Percentiles rank a stretch among this genome's conserved stretches.
Evolutionary conservation across 345 rosid genomes (phyloP).

Genomic region (Gossypioides kirkii): DNA sequence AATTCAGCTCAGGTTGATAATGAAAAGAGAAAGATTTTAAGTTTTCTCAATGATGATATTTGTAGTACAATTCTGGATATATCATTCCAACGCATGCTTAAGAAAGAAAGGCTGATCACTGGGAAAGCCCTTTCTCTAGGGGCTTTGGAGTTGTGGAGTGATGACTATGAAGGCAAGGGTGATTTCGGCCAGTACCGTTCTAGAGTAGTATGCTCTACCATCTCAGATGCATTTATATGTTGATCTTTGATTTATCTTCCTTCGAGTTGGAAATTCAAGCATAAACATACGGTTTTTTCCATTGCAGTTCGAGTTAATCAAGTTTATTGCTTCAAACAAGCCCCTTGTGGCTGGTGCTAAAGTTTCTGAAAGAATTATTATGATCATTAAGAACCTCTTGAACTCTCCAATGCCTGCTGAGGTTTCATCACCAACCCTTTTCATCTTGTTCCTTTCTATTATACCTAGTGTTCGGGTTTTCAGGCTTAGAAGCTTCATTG

Average conservation of each 20-base stretch:
- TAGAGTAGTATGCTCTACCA: slow-evolving; percentile 34
- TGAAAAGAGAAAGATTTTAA: slow-evolving; percentile 58
- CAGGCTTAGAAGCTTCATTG: neutral
- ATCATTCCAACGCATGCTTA: slow-evolving; percentile 75
- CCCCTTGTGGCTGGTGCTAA: slow-evolving; percentile 62
- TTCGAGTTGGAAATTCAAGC: slow-evolving; percentile 2
- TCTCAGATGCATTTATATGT: neutral
- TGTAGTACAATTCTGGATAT: slow-evolving; percentile 56
- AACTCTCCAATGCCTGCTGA: slow-evolving; percentile 56
- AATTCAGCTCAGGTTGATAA: slow-evolving; percentile 47
- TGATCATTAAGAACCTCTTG: slow-evolving; percentile 48
- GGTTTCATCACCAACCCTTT: slow-evolving; percentile 37
- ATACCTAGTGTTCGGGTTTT: slow-evolving; percentile 9
- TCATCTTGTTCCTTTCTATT: neutral
- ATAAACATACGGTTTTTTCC: neutral
- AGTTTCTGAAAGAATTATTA: slow-evolving; percentile 58
- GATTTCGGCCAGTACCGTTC: slow-evolving; percentile 83
- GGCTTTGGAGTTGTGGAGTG: slow-evolving; percentile 81
- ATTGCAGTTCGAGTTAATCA: slow-evolving; percentile 49
- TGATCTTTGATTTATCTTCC: slow-evolving; percentile 6
- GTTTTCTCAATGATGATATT: slow-evolving; percentile 55
- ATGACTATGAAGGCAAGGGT: slow-evolving; percentile 85
- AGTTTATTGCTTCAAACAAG: slow-evolving; percentile 60
- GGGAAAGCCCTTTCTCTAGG: slow-evolving; percentile 50
- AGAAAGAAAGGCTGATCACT: slow-evolving; percentile 64